Conservation (phyloP, 2,329 filamentous ascomycete genomes). For the Aspergillus terreus region DNA sequence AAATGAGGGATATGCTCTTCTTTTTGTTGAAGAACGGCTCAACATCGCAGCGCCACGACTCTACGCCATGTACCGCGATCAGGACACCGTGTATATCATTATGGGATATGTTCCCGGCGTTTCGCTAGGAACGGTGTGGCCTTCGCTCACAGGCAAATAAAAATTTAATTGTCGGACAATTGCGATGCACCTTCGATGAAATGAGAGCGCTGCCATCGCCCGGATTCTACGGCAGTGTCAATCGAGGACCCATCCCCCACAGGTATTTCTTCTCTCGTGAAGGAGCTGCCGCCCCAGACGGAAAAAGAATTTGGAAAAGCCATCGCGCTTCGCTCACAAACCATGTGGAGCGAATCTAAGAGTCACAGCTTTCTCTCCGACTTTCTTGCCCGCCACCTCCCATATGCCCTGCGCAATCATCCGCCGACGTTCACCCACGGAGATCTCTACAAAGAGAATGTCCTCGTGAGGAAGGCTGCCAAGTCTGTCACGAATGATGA, state of each 20-base stretch:
- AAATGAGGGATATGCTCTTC: too few species aligned
- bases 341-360: constrained; percentile 12
- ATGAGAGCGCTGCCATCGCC: constrained; percentile 19
- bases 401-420: constrained; percentile 15
- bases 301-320: constrained; percentile 18
- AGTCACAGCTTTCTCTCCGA: constrained; percentile 16
- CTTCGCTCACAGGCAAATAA: too few species aligned
- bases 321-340: constrained; percentile 15
- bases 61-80: too few species aligned
- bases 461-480: constrained; percentile 14
- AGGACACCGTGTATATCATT: too few species aligned
- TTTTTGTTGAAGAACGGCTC: too few species aligned
- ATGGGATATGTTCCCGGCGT: too few species aligned
- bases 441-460: constrained; percentile 21
- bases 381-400: constrained; percentile 18
- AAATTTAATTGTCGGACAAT: too few species aligned
- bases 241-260: constrained; percentile 17
- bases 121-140: too few species aligned
- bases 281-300: constrained; percentile 10
- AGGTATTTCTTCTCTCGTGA: constrained; percentile 19
- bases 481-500: constrained; percentile 11
- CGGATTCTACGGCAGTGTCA: constrained; percentile 19
- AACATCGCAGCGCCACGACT: too few species aligned
- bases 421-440: constrained; percentile 21
- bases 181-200: constrained; percentile 3